Evolutionary conservation across 345 rosid species (phyloP).

Genomic region (Citrus cavaleriei): DNA sequence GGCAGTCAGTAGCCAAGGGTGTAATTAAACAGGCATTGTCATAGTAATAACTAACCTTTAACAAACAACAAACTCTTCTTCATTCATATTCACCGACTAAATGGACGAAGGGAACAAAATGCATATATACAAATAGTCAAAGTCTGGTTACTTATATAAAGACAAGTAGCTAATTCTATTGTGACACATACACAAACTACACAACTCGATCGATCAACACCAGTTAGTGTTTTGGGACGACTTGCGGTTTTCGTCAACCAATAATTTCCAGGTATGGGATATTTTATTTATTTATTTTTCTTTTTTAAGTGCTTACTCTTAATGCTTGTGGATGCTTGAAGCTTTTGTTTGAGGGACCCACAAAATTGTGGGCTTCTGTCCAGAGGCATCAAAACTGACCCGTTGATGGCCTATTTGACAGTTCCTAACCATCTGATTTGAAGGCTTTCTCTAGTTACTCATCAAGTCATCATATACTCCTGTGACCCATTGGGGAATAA

Average conservation of each 20-base stretch:
- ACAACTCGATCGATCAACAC: neutral
- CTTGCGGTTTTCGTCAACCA: neutral
- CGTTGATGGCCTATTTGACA: neutral
- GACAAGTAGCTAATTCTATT: neutral
- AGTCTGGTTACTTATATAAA: neutral
- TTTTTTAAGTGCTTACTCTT: neutral
- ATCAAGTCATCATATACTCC: neutral
- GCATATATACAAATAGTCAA: neutral
- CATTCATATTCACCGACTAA: neutral
- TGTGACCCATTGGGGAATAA: neutral
- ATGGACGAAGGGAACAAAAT: neutral
- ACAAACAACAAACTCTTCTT: slow-evolving; percentile 7
- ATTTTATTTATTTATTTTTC: neutral
- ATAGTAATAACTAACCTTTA: slow-evolving; percentile 10
- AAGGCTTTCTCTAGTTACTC: neutral
- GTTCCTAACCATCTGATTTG: slow-evolving; percentile 2
- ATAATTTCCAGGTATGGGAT: neutral
- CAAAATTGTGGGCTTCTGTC: neutral
- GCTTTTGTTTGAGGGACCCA: neutral
- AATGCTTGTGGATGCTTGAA: neutral
- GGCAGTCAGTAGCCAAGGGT: neutral
- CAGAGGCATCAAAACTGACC: neutral
- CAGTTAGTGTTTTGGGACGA: neutral
- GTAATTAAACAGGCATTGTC: too few species aligned
- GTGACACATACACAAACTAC: neutral